phyloP scores from a whole-genome alignment of 2,329 filamentous ascomycete species.

The Neopestalotiopsis sp. region DNA sequence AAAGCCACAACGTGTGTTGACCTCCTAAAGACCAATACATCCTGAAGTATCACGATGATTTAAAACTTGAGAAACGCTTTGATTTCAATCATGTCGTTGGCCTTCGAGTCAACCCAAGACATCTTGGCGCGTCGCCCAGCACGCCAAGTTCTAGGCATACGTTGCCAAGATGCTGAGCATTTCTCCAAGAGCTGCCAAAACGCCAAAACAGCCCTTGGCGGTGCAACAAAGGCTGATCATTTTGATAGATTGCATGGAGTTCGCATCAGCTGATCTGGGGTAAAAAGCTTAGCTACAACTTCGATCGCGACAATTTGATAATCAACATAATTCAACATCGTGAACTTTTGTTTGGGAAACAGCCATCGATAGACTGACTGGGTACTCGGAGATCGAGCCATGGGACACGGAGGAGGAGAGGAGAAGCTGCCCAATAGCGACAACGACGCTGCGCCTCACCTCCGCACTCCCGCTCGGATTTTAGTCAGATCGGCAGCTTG shows the following conservation, averaged over 20 bases:
- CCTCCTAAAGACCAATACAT: too few species aligned
- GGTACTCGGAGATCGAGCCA: not conserved
- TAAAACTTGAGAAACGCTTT: not conserved
- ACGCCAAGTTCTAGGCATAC: conserved; percentile 7
- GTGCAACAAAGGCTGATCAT: conserved; percentile 7
- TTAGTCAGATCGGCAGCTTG: not conserved
- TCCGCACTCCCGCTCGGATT: not conserved
- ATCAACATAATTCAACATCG: not conserved
- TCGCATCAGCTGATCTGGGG: conserved; percentile 10
- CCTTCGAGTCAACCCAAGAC: not conserved
- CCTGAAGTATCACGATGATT: not conserved
- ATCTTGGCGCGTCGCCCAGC: conserved; percentile 7
- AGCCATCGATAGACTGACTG: not conserved
- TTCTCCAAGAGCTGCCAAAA: conserved; percentile 10
- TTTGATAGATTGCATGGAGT: not conserved
- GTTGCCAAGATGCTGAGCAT: conserved; percentile 6
- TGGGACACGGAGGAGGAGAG: not conserved
- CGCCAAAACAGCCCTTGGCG: conserved; percentile 9
- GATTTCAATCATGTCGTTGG: not conserved
- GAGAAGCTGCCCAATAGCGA: not conserved
- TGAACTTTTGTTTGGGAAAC: not conserved
- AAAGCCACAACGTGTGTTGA: too few species aligned
- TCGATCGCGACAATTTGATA: not conserved
- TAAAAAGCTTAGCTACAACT: conserved; percentile 10
- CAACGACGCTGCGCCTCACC: not conserved